phyloP scores from a whole-genome alignment of 2,329 filamentous ascomycete genomes.

The Cadophora luteo-olivacea region DNA sequence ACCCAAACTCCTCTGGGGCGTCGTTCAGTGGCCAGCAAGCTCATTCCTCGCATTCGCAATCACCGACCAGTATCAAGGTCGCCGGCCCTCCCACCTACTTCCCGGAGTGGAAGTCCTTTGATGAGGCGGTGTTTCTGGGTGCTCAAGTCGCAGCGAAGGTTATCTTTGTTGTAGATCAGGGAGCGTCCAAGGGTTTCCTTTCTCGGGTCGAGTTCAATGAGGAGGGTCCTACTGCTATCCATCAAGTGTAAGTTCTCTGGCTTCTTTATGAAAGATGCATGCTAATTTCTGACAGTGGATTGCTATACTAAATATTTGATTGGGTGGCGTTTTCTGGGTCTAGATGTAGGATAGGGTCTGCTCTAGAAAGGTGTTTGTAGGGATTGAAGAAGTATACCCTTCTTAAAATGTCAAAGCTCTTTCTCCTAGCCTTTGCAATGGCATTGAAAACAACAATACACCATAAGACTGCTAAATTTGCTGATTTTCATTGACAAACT shows the following conservation, averaged over 20 bases:
- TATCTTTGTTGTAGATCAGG: constrained; percentile 72
- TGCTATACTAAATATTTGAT: constrained; percentile 20
- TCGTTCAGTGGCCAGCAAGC: constrained; percentile 49
- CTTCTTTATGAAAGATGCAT: neutral
- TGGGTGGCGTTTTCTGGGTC: constrained; percentile 19
- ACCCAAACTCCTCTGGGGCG: constrained; percentile 48
- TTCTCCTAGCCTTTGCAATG: neutral
- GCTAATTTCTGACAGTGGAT: constrained; percentile 20
- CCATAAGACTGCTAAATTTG: neutral
- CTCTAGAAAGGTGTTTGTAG: constrained; percentile 20
- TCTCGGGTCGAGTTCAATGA: constrained; percentile 55
- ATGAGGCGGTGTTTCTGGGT: constrained; percentile 73
- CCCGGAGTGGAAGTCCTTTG: constrained; percentile 63
- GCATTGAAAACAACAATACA: neutral
- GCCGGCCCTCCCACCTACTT: constrained; percentile 75
- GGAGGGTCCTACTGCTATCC: constrained; percentile 45
- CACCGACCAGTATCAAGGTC: constrained; percentile 70
- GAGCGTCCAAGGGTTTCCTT: constrained; percentile 68
- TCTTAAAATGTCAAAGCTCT: constrained; percentile 1
- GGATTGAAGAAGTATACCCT: constrained; percentile 28
- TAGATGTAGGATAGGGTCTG: constrained; percentile 21
- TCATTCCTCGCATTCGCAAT: constrained; percentile 70
- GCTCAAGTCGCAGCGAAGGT: constrained; percentile 76
- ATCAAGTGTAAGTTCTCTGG: constrained; percentile 43
- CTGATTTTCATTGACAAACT: neutral